Conservation (phyloP, 805 yeast species). For the Lachancea meyersii region DNA sequence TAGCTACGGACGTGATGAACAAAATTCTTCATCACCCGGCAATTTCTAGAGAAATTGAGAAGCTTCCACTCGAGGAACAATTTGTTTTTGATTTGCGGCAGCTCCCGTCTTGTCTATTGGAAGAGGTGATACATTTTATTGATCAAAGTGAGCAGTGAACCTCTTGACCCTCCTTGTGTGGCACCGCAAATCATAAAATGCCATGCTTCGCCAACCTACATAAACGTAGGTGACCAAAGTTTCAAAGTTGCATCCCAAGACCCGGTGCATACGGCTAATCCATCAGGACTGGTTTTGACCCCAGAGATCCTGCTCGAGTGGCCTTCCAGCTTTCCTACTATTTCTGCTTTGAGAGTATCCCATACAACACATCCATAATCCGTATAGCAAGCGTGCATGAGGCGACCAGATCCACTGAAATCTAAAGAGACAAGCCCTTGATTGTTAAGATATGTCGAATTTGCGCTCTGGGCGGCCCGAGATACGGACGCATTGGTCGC, state of each 20-base stretch:
- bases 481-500: conserved; percentile 7
- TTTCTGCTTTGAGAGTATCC: conserved; percentile 63
- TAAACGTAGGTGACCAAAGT: conserved; percentile 49
- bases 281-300: conserved; percentile 65
- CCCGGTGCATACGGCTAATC: conserved; percentile 68
- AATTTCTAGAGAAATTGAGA: conserved; percentile 18
- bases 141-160: not conserved
- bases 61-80: conserved; percentile 18
- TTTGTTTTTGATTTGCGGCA: conserved; percentile 23
- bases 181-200: too few relatives aligned
- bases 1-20: conserved; percentile 21
- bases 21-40: conserved; percentile 23
- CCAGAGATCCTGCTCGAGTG: conserved; percentile 58
- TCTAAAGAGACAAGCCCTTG: conserved; percentile 72
- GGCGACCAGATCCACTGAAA: conserved; percentile 66
- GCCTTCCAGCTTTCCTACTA: conserved; percentile 61
- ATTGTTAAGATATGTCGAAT: conserved; percentile 39
- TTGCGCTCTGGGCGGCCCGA: conserved; percentile 12
- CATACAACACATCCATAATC: conserved; percentile 71
- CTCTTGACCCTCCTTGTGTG: too few relatives aligned
- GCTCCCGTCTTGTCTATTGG: conserved; percentile 22
- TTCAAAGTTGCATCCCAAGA: conserved; percentile 75
- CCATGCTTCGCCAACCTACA: conserved; percentile 6
- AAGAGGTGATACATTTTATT: conserved; percentile 11
- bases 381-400: conserved; percentile 68